A percentile compares a stretch with the other conserved stretches of the same genome.
These are phyloP conservation scores for Hypoxylon sp. DNA, from an alignment of 2,329 filamentous ascomycete genomes.

Conservation along the genomic window DNA sequence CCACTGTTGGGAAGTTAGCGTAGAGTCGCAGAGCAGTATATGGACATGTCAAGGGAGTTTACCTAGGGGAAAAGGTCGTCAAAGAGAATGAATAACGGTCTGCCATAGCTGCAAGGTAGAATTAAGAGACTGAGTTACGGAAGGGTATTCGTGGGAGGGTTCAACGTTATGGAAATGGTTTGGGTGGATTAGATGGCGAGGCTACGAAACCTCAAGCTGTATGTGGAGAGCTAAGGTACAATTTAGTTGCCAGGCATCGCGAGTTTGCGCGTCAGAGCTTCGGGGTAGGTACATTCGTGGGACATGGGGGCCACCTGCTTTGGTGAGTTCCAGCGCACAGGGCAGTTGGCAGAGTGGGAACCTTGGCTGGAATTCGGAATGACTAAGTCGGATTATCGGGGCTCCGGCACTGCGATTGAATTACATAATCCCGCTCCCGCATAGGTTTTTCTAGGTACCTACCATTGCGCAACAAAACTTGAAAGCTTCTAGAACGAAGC, in stretches of 20 bases:
- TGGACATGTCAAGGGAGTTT: slow-evolving; percentile 60
- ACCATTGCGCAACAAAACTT: background rate
- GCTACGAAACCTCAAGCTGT: slow-evolving; percentile 43
- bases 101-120: slow-evolving; percentile 75
- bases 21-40: slow-evolving; percentile 53
- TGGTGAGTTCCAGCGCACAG: slow-evolving; percentile 15
- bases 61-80: slow-evolving; percentile 99
- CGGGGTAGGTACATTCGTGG: slow-evolving; percentile 16
- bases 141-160: slow-evolving; percentile 22
- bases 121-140: slow-evolving; percentile 36
- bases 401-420: slow-evolving; percentile 5
- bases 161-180: slow-evolving; percentile 26
- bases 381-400: slow-evolving; percentile 27
- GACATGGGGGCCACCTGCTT: slow-evolving; percentile 7
- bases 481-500: background rate
- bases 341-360: background rate
- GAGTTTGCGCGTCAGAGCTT: slow-evolving; percentile 51
- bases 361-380: background rate
- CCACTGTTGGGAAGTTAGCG: slow-evolving; percentile 74
- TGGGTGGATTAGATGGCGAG: slow-evolving; percentile 41
- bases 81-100: slow-evolving; percentile 99
- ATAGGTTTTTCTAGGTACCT: slow-evolving; percentile 6
- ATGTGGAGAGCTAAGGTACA: slow-evolving; percentile 42
- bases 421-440: slow-evolving; percentile 24
- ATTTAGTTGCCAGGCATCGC: slow-evolving; percentile 49